Evolutionary conservation across 2,329 filamentous ascomycete species (phyloP).

Genomic region (Xylariaceae sp.): DNA sequence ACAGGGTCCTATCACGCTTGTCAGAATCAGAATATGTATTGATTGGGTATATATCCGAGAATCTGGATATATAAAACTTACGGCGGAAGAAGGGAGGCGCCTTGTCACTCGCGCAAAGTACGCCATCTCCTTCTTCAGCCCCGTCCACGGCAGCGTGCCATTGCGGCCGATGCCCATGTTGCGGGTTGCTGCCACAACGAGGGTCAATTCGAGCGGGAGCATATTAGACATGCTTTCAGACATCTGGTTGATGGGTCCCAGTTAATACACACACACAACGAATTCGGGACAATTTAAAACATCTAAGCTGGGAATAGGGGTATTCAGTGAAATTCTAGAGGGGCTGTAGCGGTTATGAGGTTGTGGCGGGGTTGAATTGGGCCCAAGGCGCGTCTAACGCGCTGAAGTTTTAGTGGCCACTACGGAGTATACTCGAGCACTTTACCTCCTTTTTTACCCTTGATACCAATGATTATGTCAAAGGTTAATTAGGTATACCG

Average conservation of each 20-base stretch:
- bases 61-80: constrained; percentile 35
- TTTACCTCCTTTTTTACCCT: background rate
- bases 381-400: constrained; percentile 11
- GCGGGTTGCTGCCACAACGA: constrained; percentile 92
- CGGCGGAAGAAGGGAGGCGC: constrained; percentile 54
- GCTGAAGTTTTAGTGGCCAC: constrained; percentile 15
- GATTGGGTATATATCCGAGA: background rate
- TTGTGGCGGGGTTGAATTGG: constrained; percentile 13
- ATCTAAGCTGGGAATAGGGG: background rate
- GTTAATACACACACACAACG: background rate
- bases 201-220: constrained; percentile 68
- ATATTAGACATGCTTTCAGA: constrained; percentile 14
- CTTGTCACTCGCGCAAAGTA: constrained; percentile 94
- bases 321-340: background rate
- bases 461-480: too few relatives aligned
- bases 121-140: constrained; percentile 87
- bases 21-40: too few relatives aligned
- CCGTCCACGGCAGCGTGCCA: constrained; percentile 86
- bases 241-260: constrained; percentile 8
- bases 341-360: background rate
- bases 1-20: too few relatives aligned
- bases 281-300: background rate
- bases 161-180: constrained; percentile 85
- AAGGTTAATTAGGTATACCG: too few relatives aligned
- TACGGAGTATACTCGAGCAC: background rate